Percentiles rank a stretch among this genome's conserved stretches.
Evolutionary conservation across 257 asterid species (phyloP).

Genomic region (Jacaranda mimosifolia): DNA sequence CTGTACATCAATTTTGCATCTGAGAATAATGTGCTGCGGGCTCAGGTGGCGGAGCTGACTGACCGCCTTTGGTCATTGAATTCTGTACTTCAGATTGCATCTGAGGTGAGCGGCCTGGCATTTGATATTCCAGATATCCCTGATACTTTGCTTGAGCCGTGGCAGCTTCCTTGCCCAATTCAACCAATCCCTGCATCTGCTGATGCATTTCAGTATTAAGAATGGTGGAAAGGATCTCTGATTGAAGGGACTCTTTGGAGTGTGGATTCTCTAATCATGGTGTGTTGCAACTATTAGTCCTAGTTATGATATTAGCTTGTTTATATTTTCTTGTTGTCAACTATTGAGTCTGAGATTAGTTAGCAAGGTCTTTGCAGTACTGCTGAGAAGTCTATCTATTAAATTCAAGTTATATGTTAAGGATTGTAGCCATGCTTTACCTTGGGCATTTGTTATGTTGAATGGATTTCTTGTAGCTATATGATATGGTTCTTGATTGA

Average conservation of each 20-base stretch:
- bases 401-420: not conserved
- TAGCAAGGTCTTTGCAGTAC: slow-evolving; percentile 35
- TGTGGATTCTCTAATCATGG: not conserved
- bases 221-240: not conserved
- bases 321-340: not conserved
- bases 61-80: slow-evolving; percentile 75
- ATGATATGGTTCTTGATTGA: slow-evolving; percentile 35
- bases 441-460: not conserved
- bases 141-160: slow-evolving; percentile 69
- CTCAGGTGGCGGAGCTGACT: slow-evolving; percentile 76
- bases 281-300: not conserved
- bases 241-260: not conserved
- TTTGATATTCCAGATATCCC: slow-evolving; percentile 82
- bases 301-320: slow-evolving; percentile 18
- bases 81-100: slow-evolving; percentile 63
- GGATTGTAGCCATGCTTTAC: slow-evolving; percentile 13
- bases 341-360: slow-evolving; percentile 22
- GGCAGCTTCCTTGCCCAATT: slow-evolving; percentile 82
- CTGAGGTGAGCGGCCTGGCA: slow-evolving; percentile 71
- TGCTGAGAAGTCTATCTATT: not conserved
- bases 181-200: slow-evolving; percentile 71
- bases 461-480: slow-evolving; percentile 26
- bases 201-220: slow-evolving; percentile 58
- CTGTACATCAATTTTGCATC: slow-evolving; percentile 55
- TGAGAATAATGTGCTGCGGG: slow-evolving; percentile 76